Conservation (phyloP, 768 basidiomycete species). For the Butyriboletus loyo region DNA sequence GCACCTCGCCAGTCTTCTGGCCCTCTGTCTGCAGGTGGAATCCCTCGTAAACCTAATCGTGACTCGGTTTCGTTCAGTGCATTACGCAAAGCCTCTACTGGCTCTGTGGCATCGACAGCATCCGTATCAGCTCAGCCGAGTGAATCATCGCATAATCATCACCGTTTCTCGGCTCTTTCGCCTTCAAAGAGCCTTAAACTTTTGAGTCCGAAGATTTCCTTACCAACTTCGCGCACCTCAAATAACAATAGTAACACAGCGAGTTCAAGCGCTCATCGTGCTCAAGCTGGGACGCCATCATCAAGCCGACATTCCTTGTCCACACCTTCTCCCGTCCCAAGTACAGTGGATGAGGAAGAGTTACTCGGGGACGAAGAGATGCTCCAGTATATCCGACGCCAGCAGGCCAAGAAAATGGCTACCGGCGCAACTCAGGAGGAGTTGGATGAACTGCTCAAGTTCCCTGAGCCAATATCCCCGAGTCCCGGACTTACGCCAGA, state of each 20-base stretch:
- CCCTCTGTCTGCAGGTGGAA: slow-evolving; percentile 42
- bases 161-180: slow-evolving; percentile 79
- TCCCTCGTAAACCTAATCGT: slow-evolving; percentile 65
- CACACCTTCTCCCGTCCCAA: slow-evolving; percentile 81
- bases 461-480: slow-evolving; percentile 87
- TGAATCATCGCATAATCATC: slow-evolving; percentile 41
- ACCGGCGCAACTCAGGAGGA: slow-evolving; percentile 82
- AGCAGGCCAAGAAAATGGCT: slow-evolving; percentile 84
- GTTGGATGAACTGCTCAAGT: slow-evolving; percentile 82
- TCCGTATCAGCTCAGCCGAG: slow-evolving; percentile 47
- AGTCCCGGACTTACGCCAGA: slow-evolving; percentile 60
- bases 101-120: slow-evolving; percentile 69
- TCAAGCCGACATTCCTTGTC: slow-evolving; percentile 74
- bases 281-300: slow-evolving; percentile 59
- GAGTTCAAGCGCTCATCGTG: slow-evolving; percentile 44
- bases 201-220: slow-evolving; percentile 72
- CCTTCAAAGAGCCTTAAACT: slow-evolving; percentile 83
- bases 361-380: slow-evolving; percentile 93
- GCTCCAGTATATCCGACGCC: slow-evolving; percentile 87
- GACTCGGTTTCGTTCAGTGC: slow-evolving; percentile 79
- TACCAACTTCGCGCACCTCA: slow-evolving; percentile 55
- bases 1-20: slow-evolving; percentile 62
- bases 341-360: slow-evolving; percentile 81
- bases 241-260: slow-evolving; percentile 36
- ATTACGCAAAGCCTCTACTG: slow-evolving; percentile 78